Percentiles rank a stretch among this genome's conserved stretches.
phyloP scores from a whole-genome alignment of 106 monocot genomes.

The Dioscorea zingiberensis region DNA sequence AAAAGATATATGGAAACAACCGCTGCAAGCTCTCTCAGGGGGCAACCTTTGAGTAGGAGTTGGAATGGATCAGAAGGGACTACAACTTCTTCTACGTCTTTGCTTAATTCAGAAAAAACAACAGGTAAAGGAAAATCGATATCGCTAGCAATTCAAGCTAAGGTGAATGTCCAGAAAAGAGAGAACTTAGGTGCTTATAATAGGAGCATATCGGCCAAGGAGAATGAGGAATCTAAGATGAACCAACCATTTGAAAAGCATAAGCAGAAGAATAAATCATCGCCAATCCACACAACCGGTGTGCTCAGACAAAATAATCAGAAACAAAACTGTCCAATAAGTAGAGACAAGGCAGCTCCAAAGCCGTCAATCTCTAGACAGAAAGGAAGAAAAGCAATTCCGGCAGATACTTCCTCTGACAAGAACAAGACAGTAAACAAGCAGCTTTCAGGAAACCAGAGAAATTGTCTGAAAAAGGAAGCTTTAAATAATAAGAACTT shows the following conservation, averaged over 20 bases:
- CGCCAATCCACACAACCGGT: conserved; percentile 22
- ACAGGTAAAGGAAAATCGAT: conserved; percentile 50
- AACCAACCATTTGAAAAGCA: conserved; percentile 39
- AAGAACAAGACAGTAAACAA: conserved; percentile 40
- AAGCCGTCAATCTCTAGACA: conserved; percentile 26
- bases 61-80: conserved; percentile 44
- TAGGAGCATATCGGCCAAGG: conserved; percentile 18
- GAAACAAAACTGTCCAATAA: conserved; percentile 60
- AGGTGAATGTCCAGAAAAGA: conserved; percentile 70
- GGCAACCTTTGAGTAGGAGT: conserved; percentile 21
- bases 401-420: conserved; percentile 35
- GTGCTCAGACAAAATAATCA: conserved; percentile 75
- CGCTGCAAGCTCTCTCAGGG: conserved; percentile 22
- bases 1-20: conserved; percentile 21
- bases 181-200: conserved; percentile 26
- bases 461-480: conserved; percentile 11
- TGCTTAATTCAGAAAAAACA: conserved; percentile 20
- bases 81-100: conserved; percentile 11
- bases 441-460: conserved; percentile 25
- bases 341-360: conserved; percentile 25
- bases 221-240: conserved; percentile 15
- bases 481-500: conserved; percentile 25
- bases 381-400: conserved; percentile 31
- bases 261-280: conserved; percentile 32
- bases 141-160: conserved; percentile 70